These are phyloP conservation scores for Neofusicoccum umdonicola DNA, from an alignment of 2,329 filamentous ascomycete genomes.

Conservation along the genomic window DNA sequence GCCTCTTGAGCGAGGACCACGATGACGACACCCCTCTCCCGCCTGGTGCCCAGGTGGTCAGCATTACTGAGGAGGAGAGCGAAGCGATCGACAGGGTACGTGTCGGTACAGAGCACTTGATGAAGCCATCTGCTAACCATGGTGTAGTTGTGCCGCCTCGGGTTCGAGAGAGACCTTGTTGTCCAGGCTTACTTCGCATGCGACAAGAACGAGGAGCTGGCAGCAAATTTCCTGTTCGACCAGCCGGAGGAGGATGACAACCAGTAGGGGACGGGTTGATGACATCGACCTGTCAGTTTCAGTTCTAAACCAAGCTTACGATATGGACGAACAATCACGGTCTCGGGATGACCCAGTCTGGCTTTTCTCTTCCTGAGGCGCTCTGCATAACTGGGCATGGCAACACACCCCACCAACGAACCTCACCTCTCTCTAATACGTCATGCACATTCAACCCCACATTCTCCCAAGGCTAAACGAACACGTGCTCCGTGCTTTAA, in stretches of 20 bases:
- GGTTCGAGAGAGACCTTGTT: constrained; percentile 87
- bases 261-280: constrained; percentile 24
- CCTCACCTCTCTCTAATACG: constrained; percentile 8
- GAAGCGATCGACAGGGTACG: constrained; percentile 92
- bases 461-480: neutral
- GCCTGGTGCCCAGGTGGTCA: constrained; percentile 83
- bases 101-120: neutral
- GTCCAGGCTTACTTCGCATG: constrained; percentile 99
- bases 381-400: constrained; percentile 4
- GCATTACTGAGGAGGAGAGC: constrained; percentile 91
- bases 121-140: constrained; percentile 15
- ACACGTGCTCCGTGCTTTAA: neutral
- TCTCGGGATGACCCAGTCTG: constrained; percentile 1
- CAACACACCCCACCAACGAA: neutral
- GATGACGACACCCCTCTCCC: constrained; percentile 82
- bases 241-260: constrained; percentile 83
- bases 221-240: constrained; percentile 97
- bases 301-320: constrained; percentile 10
- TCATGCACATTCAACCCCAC: neutral
- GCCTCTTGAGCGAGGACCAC: constrained; percentile 81
- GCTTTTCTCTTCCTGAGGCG: constrained; percentile 9
- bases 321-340: constrained; percentile 17
- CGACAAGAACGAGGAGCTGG: constrained; percentile 98
- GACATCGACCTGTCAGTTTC: constrained; percentile 8
- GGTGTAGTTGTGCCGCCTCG: constrained; percentile 77